Percentiles rank a stretch among this genome's conserved stretches.
These are phyloP conservation scores for Madurella mycetomatis DNA, from an alignment of 2,329 filamentous ascomycete genomes.

Conservation along the genomic window DNA sequence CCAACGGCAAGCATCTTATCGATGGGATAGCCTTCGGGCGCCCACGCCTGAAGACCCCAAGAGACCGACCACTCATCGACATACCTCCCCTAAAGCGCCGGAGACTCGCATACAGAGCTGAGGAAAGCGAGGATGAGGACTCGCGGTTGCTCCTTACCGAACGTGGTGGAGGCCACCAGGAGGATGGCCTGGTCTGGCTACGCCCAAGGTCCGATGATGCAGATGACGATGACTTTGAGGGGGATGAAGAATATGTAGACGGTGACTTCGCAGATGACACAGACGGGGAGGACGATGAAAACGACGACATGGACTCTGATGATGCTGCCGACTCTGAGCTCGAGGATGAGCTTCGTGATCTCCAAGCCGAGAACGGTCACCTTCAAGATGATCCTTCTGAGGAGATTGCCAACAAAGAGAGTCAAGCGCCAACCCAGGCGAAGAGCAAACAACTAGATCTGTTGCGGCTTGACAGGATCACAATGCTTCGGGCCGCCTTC, in stretches of 20 bases:
- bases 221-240: slow-evolving; percentile 21
- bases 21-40: slow-evolving; percentile 84
- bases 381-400: slow-evolving; percentile 17
- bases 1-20: slow-evolving; percentile 72
- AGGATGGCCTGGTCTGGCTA: slow-evolving; percentile 27
- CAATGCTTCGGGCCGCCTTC: slow-evolving; percentile 41
- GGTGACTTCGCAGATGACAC: slow-evolving; percentile 15
- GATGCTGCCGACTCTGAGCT: slow-evolving; percentile 19
- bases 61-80: slow-evolving; percentile 59
- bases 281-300: slow-evolving; percentile 17
- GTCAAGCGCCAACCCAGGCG: not conserved
- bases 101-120: slow-evolving; percentile 43
- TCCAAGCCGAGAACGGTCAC: slow-evolving; percentile 18
- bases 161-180: slow-evolving; percentile 30
- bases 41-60: slow-evolving; percentile 57
- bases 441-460: slow-evolving; percentile 16
- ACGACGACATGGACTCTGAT: slow-evolving; percentile 20
- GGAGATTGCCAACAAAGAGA: not conserved
- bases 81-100: slow-evolving; percentile 72
- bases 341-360: slow-evolving; percentile 22
- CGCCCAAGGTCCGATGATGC: slow-evolving; percentile 32
- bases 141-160: slow-evolving; percentile 27
- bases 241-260: slow-evolving; percentile 9
- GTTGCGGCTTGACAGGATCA: slow-evolving; percentile 31
- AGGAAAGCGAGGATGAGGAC: slow-evolving; percentile 37